Base-by-base conservation (phyloP, 2,329 filamentous ascomycete genomes). In the Penicillium oxalicum region DNA sequence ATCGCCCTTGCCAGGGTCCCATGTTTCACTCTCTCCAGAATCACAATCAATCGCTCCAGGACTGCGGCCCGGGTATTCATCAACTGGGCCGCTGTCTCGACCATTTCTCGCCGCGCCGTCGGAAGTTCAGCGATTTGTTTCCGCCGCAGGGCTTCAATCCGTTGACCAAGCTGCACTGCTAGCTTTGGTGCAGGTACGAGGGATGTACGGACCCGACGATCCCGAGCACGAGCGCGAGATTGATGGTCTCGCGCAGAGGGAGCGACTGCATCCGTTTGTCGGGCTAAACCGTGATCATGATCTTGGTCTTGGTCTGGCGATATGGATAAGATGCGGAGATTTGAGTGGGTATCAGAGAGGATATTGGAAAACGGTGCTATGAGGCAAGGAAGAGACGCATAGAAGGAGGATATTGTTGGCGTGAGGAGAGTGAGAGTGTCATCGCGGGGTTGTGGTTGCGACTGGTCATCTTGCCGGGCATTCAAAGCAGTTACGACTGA, bases 1-100 rank as follows among this genome's bases (percentile, higher is more conserved):
- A 60, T 65, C 45, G 61, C 68, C 45, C 67, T 59, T 39, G 63
- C 61, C 37, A 69, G 43, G 13, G 60, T 62, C 18, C 70, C 70
- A 51, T 71, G 66, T 47, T 71, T 70, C 25, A 58, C 65, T 42
- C 69, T 59, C 49, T 71, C 69, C 34, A 74, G 53, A n/a, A 71
- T 56, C n/a, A 67, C 59, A 36, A 72, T 58, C 36, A 61, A 66
- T 13, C 63, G 61, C 57, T 72, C 68, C 32, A 72, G 54, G 9
- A 70, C 53, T 36, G 55, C 58, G 5, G 66, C 60, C 13, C 65
- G 64, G 18, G 54, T 52, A 4, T 61, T 61, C 33, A 71, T 51
- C 9, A 72, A 61, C 36, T 55, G 58, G 9, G 67, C 63, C 11
- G 67, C 68, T 1, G 61, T 67, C 4, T 58, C 56, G 11, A 69